Evolutionary conservation across 2,329 filamentous ascomycete species (phyloP), one percentile per base, ranked within the genome.

Genomic region (Cadophora malorum): DNA sequence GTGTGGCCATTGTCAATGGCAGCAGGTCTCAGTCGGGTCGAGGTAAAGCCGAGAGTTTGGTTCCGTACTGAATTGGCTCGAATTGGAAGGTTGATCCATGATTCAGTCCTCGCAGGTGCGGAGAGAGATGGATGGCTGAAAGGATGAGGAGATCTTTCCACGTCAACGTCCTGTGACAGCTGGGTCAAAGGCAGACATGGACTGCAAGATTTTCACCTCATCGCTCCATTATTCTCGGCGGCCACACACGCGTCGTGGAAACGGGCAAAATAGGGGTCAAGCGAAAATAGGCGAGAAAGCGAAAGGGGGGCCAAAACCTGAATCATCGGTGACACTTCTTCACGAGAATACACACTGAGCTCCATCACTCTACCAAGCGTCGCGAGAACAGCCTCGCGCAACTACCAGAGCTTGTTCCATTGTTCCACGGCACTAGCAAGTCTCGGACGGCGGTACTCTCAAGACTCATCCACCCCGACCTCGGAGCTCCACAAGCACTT

Each of bases 1-100:
- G 55, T 58, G 8, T 58, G 56, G 56, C 56, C 56, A 38, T 23
- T 59, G 38, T 59, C 35, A 1, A 59, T 59, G 21, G 56, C 56
- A 10, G 23, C 56, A 21, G 35, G 35, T 16, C 5, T 59, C n/a
- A 19, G n/a, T 41, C 33, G 56, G 12, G 21, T 25, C 4, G 33
- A 41, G 6, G 56, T 59, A 16, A 59, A 45, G 21, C 56, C n/a
- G 21, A 25, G 56, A 59, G 38, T 21, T 45, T 45, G 56, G 35
- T 59, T 59, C 8, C 33, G 33, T 0, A 21, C 56, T 25, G 56
- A 59, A 21, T 35, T 59, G 6, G 33, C 35, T 0, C n/a, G 56
- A 14, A 59, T 45, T 28, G 35, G 56, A n/a, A 41, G 56, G 35
- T 45, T 59, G 12, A 45, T 25, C 3, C 14, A 41, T 59, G 35